Base-by-base conservation (phyloP, 495 filamentous ascomycete genomes). In the Xylaria cubensis region DNA sequence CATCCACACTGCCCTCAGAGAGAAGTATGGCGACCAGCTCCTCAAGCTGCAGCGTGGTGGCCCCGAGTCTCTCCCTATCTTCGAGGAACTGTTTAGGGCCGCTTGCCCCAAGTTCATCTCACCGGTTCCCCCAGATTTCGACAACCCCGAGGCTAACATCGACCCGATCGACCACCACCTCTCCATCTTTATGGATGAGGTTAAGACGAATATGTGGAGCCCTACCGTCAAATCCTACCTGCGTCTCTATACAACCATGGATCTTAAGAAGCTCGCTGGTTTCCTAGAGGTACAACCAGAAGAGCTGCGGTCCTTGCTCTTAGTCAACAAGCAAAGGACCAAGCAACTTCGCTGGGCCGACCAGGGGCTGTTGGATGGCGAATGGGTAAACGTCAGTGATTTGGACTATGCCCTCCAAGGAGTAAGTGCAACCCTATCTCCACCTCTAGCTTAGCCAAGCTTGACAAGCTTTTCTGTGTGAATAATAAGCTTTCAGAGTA, bases 51-150 rank as follows among this genome's bases (percentile, higher is more conserved):
- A 99, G 86, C 93, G 93, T 64, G 96, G 96, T 72, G 96, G 96
- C 26, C 94, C 95, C 59, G 97, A 98, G 74, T 91, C 95, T 59
- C 90, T 99, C 9, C 95, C 95, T 74, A 88, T 99, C 73, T 99
- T 97, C 77, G 96, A 99, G 86, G 94, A 98, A 85, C 89, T 99
- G 72, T 99, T 99, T 92, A 90, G 92, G 74, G 86, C 90, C 59
- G 93, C 96, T 48, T 99, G 96, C 90, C 96, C 96, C 80, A 98
- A 98, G 86, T 99, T 99, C 88, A 99, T 99, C 89, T 95, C 91
- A 67, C 97, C 96, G 24, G 97, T 95, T 7, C 95, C 95, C 61
- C 96, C 96, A 29, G 94, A 99, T 86, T 99, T 98, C 77, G 97
- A 98, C 77, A 92, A 94, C 85, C 94, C 96, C 63, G 89, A 94